phyloP scores from a whole-genome alignment of 2,329 filamentous ascomycete genomes.

The Venturia asperata region DNA sequence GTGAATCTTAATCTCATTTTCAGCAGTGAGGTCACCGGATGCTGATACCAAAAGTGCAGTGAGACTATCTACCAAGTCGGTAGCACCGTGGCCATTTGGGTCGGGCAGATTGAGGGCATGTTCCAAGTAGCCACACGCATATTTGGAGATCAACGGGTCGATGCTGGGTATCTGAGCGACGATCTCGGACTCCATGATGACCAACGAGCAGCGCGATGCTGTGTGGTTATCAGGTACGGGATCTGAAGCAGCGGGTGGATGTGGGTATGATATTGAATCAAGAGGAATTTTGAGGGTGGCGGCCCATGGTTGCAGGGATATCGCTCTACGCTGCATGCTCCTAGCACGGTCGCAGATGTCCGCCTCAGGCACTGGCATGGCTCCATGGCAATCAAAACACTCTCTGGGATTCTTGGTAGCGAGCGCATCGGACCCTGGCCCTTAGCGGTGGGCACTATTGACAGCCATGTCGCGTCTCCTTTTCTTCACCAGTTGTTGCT shows the following conservation, averaged over 20 bases:
- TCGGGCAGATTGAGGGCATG: slow-evolving; percentile 63
- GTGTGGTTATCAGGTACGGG: background rate
- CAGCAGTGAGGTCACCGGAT: slow-evolving; percentile 68
- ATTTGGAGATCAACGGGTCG: slow-evolving; percentile 82
- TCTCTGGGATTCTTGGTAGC: background rate
- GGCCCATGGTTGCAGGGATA: too few species aligned
- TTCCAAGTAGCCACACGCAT: slow-evolving; percentile 87
- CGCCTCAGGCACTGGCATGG: background rate
- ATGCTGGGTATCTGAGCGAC: slow-evolving; percentile 76
- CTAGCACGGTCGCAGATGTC: background rate
- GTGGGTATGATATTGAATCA: background rate
- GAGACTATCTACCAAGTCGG: slow-evolving; percentile 72
- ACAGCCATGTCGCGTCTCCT: background rate
- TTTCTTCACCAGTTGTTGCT: background rate
- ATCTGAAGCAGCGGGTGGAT: background rate
- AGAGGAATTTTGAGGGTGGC: background rate
- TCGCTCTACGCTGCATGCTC: too few species aligned
- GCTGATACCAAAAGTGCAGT: slow-evolving; percentile 88
- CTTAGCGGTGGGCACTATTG: background rate
- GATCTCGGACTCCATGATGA: slow-evolving; percentile 76
- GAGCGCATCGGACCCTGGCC: background rate
- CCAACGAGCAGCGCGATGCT: background rate
- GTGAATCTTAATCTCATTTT: slow-evolving; percentile 70
- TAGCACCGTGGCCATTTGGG: slow-evolving; percentile 57
- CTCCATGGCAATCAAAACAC: background rate